Conservation (phyloP, 192 early-diverging fungal species). For the Coemansia sp. region DNA sequence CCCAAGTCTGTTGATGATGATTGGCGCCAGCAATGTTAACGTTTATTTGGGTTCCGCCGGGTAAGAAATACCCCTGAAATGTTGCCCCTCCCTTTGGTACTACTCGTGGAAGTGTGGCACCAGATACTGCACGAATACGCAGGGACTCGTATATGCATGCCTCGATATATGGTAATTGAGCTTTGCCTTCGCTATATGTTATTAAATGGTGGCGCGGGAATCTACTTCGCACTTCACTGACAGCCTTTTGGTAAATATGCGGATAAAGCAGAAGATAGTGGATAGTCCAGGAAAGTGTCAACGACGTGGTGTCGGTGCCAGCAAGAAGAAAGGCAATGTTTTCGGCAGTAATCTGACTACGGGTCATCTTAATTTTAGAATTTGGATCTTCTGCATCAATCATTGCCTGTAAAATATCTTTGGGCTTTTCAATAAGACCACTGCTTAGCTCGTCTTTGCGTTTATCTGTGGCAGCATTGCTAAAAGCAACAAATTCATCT, state of each 20-base stretch:
- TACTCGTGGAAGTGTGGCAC: slow-evolving; percentile 14
- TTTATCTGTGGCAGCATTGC: slow-evolving; percentile 5
- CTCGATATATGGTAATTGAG: slow-evolving; percentile 36
- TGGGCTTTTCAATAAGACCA: slow-evolving; percentile 23
- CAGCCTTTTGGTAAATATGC: slow-evolving; percentile 8
- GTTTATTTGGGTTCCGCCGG: slow-evolving; percentile 21
- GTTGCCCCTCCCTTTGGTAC: slow-evolving; percentile 40
- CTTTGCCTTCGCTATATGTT: slow-evolving; percentile 32
- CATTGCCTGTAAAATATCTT: slow-evolving; percentile 45
- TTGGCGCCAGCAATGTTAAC: slow-evolving; percentile 29
- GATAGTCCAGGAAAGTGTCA: slow-evolving; percentile 38
- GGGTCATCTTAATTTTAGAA: slow-evolving; percentile 32
- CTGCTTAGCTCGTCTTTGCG: slow-evolving; percentile 12
- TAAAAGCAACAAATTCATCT: slow-evolving; percentile 24
- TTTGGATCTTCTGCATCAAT: slow-evolving; percentile 47
- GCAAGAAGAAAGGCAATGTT: slow-evolving; percentile 26
- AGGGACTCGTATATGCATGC: slow-evolving; percentile 49
- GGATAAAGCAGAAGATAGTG: slow-evolving; percentile 42
- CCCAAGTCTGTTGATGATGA: slow-evolving; percentile 26
- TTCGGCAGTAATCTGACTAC: slow-evolving; percentile 29
- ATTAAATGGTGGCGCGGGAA: slow-evolving; percentile 36
- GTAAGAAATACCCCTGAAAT: slow-evolving; percentile 36
- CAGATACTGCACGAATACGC: slow-evolving; percentile 29
- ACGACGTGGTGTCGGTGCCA: slow-evolving; percentile 44
- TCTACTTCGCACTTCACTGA: slow-evolving; percentile 24